Base-by-base conservation (phyloP, 192 early-diverging fungal genomes). In the Backusella macrospora region DNA sequence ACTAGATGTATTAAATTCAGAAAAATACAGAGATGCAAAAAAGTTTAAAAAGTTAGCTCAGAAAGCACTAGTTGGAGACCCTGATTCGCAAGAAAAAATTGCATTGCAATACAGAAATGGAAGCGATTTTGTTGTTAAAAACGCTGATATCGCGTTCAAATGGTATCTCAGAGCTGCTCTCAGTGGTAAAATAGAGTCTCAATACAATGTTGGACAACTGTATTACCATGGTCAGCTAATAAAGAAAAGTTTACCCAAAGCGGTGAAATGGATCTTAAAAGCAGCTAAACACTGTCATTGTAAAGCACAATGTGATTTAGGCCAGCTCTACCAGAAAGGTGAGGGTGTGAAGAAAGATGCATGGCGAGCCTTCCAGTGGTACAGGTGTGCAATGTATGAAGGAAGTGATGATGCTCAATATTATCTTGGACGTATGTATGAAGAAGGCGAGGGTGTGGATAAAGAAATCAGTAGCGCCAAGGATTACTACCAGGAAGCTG, bases 1-100 rank as follows among this genome's bases (percentile, higher is more conserved):
- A 26, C 52, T 59, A 59, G 52, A 59, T 26, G 52, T 59, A 10
- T 59, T 59, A 23, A 59, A 59, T 23, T 18, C 52, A 59, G 52
- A 59, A 13, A 8, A 9, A 59, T 26, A 23, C 12, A n/a, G 9
- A 9, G 52, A 26, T 9, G 18, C 21, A 21, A 18, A 59, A 12
- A 10, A 4, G 26, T 59, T 59, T 59, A 59, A 59, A 59, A 21
- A 59, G 23, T 13, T 59, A 23, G 21, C 52, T 10, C 23, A 23
- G 3, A 59, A 59, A 26, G 52, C 52, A 26, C 21, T 59, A 9
- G 12, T 59, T 4, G 52, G 52, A 23, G 52, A 59, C 13, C 21
- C 52, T 12, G 52, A 59, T 9, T 59, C 52, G 21, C 52, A 26
- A 26, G 21, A 59, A 14, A 13, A 18, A 59, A n/a, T 59, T 59